Conservation (phyloP, 257 asterid genomes). For the Solanum ossicruentum region DNA sequence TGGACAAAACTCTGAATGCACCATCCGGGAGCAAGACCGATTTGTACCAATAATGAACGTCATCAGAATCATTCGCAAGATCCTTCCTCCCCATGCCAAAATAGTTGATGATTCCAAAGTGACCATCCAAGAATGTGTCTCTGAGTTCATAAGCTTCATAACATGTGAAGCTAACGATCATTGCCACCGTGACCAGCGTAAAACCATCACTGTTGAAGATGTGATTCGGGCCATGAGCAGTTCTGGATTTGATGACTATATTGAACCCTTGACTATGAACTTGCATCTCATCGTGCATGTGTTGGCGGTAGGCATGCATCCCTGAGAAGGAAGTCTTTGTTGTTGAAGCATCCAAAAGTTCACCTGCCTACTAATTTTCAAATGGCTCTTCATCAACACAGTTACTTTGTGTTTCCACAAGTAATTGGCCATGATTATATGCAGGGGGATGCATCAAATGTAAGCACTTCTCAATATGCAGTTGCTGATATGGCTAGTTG, state of each 20-base stretch:
- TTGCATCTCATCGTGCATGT: conserved; percentile 67
- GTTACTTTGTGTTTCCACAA: conserved; percentile 27
- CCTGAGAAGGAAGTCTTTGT: conserved; percentile 31
- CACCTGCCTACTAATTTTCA: no score
- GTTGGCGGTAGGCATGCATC: conserved; percentile 56
- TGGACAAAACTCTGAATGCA: conserved; percentile 30
- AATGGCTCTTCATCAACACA: conserved; percentile 19
- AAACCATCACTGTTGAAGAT: conserved; percentile 92
- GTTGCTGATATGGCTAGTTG: neutral
- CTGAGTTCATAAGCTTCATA: conserved; percentile 85
- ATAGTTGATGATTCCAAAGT: conserved; percentile 86
- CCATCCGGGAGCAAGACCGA: conserved; percentile 82
- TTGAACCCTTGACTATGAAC: conserved; percentile 71
- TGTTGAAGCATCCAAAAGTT: conserved; percentile 28
- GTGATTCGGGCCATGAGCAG: conserved; percentile 92
- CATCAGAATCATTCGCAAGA: conserved; percentile 73
- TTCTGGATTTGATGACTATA: conserved; percentile 82
- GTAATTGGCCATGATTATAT: conserved; percentile 32
- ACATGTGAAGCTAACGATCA: conserved; percentile 90
- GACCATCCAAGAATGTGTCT: conserved; percentile 82
- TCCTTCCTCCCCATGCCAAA: conserved; percentile 79
- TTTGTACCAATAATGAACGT: conserved; percentile 97
- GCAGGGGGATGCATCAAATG: conserved; percentile 30
- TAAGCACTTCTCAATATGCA: conserved; percentile 32
- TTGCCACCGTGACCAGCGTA: conserved; percentile 92